A percentile compares a stretch with the other conserved stretches of the same genome.
Evolutionary conservation across 2,329 filamentous ascomycete genomes (phyloP).

Genomic region (Laburnicola sp.): DNA sequence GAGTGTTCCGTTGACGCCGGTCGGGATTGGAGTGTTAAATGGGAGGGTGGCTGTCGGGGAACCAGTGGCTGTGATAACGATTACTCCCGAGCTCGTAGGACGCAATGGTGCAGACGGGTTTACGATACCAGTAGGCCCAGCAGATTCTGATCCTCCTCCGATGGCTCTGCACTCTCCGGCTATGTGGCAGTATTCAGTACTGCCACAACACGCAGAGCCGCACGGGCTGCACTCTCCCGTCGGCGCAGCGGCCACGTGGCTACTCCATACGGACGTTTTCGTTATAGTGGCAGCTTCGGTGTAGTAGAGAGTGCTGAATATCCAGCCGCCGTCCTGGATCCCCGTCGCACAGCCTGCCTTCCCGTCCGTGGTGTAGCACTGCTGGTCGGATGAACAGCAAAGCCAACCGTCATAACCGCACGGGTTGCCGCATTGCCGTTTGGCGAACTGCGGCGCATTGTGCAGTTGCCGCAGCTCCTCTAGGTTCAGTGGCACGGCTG

Average conservation of each 20-base stretch:
- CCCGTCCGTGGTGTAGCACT: constrained; percentile 38
- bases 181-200: constrained; percentile 65
- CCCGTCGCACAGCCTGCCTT: constrained; percentile 39
- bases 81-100: constrained; percentile 58
- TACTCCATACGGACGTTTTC: constrained; percentile 58
- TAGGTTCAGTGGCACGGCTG: constrained; percentile 21
- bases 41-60: constrained; percentile 53
- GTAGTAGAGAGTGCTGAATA: constrained; percentile 61
- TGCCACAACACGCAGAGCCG: constrained; percentile 70
- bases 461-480: constrained; percentile 32
- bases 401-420: constrained; percentile 43
- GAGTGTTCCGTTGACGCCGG: constrained; percentile 51
- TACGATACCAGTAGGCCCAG: constrained; percentile 39
- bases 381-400: constrained; percentile 38
- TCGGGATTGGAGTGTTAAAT: constrained; percentile 58
- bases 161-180: constrained; percentile 62
- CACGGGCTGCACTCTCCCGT: constrained; percentile 52
- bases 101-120: constrained; percentile 56
- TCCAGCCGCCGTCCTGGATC: constrained; percentile 52
- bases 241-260: constrained; percentile 26
- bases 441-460: constrained; percentile 35
- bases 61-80: constrained; percentile 52
- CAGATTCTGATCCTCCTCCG: constrained; percentile 53
- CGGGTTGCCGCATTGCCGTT: constrained; percentile 21
- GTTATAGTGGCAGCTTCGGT: constrained; percentile 59